Base-by-base conservation (phyloP, 2,329 filamentous ascomycete species). In the Phaeosphaeriaceae sp. region DNA sequence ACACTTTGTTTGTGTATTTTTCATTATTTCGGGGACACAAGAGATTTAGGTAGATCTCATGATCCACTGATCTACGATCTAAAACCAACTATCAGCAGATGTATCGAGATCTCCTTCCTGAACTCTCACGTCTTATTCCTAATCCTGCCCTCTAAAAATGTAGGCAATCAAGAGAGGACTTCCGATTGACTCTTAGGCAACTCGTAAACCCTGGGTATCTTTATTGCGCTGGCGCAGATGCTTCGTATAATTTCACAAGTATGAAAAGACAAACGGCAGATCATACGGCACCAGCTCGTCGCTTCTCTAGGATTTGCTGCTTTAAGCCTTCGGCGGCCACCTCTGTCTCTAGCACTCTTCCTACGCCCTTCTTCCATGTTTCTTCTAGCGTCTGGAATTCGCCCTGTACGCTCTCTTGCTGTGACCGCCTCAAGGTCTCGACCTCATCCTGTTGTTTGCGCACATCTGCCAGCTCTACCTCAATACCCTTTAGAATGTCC, bases 271-370 rank as follows among this genome's bases (percentile, higher is more conserved):
- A 11, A 4, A 6, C 9, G 16, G 16, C 17, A 20, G n/a, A 21
- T 66, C 43, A 73, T 9, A 64, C 66, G 6, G 68, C 68, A 29
- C 67, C 70, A 12, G 68, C 68, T 23, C 70, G 61, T 52, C 68
- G 60, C 50, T 57, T 59, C 42, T 73, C 70, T 38, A 74, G 46
- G 33, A 73, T 72, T 50, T 72, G 67, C 60, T 67, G 64, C 63
- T 66, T 72, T 63, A 97, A 64, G 40, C 80, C 81, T 74, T 96
- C 90, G 8, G 87, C 87, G 0, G 92, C 94, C 45, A 93, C 81
- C 78, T 97, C 90, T 0, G 90, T 89, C 82, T 97, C 92, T 32
- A 97, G 76, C 38, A 94, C 87, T 51, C 85, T 82, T 3, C 89
- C 88, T 1, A 97, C 84, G 18, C 90, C 90, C 41, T 79, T 82